Evolutionary conservation across 2,329 filamentous ascomycete genomes (phyloP).

Genomic region (Talaromyces sp.): DNA sequence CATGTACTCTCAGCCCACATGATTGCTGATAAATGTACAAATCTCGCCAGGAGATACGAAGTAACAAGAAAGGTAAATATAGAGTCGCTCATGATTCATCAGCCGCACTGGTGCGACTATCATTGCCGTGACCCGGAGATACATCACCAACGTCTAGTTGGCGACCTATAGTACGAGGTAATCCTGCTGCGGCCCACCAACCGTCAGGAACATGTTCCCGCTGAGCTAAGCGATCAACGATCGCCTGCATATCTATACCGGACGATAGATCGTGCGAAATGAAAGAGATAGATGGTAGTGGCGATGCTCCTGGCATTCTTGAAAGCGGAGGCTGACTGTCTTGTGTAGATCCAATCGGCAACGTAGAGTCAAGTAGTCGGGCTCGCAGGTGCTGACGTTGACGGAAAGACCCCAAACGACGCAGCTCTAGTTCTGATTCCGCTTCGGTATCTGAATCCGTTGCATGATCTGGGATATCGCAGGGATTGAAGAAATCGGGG

Average conservation of each 20-base stretch:
- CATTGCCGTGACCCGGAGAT: slow-evolving; percentile 13
- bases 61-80: neutral
- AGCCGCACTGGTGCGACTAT: neutral
- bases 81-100: slow-evolving; percentile 5
- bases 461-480: slow-evolving; percentile 32
- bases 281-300: slow-evolving; percentile 29
- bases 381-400: slow-evolving; percentile 4
- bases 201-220: slow-evolving; percentile 74
- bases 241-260: slow-evolving; percentile 56
- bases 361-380: slow-evolving; percentile 20
- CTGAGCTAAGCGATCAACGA: slow-evolving; percentile 64
- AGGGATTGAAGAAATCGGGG: slow-evolving; percentile 33
- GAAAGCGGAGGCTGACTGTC: slow-evolving; percentile 28
- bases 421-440: slow-evolving; percentile 17
- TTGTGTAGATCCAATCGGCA: slow-evolving; percentile 28
- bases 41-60: slow-evolving; percentile 15
- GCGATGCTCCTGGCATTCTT: slow-evolving; percentile 3
- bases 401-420: slow-evolving; percentile 10
- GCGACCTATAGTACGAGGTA: slow-evolving; percentile 51
- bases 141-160: slow-evolving; percentile 25
- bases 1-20: slow-evolving; percentile 1
- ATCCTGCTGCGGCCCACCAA: slow-evolving; percentile 70
- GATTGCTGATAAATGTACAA: slow-evolving; percentile 4
- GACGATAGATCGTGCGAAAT: slow-evolving; percentile 25
- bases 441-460: slow-evolving; percentile 32